Conservation (phyloP, 2,329 filamentous ascomycete genomes). For the Epichloe glyceriae region DNA sequence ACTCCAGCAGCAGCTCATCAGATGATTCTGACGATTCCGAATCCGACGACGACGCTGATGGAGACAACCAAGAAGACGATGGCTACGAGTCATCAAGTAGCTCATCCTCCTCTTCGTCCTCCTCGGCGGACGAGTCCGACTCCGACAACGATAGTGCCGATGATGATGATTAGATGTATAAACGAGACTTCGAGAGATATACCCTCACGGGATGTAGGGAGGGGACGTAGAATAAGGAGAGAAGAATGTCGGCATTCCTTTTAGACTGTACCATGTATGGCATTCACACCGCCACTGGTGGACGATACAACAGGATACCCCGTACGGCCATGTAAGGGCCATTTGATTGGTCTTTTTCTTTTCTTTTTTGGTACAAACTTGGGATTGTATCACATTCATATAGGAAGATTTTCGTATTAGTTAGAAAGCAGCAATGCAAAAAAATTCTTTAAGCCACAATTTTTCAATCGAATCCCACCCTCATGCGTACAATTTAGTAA, state of each 20-base stretch:
- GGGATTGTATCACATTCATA: neutral
- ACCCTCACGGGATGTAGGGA: conserved; percentile 3
- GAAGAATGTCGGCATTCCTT: neutral
- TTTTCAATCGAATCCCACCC: neutral
- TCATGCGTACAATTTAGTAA: conserved; percentile 50
- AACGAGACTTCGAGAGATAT: neutral
- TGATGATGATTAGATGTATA: conserved; percentile 3
- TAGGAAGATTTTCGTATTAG: neutral
- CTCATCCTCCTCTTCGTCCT: conserved; percentile 28
- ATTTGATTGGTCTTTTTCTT: neutral
- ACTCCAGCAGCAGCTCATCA: conserved; percentile 24
- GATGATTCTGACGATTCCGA: conserved; percentile 19
- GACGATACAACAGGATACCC: conserved; percentile 7
- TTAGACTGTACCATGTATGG: conserved; percentile 8
- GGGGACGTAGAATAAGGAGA: neutral
- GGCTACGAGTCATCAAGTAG: conserved; percentile 26
- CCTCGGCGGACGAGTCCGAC: conserved; percentile 21
- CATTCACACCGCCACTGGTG: conserved; percentile 2
- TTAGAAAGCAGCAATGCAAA: neutral
- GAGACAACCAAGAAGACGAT: conserved; percentile 5
- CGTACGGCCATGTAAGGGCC: conserved; percentile 1
- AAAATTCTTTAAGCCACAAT: too few species aligned
- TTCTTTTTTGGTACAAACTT: neutral
- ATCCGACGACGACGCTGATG: conserved; percentile 13
- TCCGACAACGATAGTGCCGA: conserved; percentile 16